Conservation (phyloP, 306 rosid genomes). For the Chamaecrista fasciculata region DNA sequence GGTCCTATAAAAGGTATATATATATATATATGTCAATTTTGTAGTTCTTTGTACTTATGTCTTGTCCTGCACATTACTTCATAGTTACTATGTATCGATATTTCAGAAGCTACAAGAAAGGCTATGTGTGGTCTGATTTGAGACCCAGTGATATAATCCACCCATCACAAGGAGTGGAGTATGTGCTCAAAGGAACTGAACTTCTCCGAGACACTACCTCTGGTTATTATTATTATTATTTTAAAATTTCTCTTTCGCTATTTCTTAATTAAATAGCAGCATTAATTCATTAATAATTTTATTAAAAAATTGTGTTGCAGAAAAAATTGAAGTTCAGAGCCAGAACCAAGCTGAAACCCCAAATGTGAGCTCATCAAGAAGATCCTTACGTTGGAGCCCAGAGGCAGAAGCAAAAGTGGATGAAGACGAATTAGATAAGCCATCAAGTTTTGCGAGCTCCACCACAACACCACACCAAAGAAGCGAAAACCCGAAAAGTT, state of each 20-base stretch:
- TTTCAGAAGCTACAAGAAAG: slow-evolving; percentile 71
- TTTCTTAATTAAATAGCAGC: too few relatives aligned
- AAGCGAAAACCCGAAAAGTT: too few relatives aligned
- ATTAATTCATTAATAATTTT: too few relatives aligned
- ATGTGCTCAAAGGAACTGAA: slow-evolving; percentile 83
- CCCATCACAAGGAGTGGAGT: slow-evolving; percentile 83
- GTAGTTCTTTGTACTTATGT: neutral
- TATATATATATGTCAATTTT: too few relatives aligned
- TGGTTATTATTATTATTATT: slow-evolving; percentile 26
- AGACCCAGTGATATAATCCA: slow-evolving; percentile 56
- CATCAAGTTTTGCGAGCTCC: too few relatives aligned
- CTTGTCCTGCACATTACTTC: neutral
- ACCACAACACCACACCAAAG: too few relatives aligned
- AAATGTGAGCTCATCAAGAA: slow-evolving; percentile 32
- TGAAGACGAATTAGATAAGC: too few relatives aligned
- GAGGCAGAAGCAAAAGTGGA: too few relatives aligned
- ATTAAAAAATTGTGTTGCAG: slow-evolving; percentile 37
- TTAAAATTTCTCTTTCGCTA: neutral
- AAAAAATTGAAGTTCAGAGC: slow-evolving; percentile 60
- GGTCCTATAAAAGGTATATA: slow-evolving; percentile 84
- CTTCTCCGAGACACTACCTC: slow-evolving; percentile 55
- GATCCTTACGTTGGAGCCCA: too few relatives aligned
- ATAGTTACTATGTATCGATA: too few relatives aligned
- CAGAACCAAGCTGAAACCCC: slow-evolving; percentile 38
- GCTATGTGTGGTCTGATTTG: slow-evolving; percentile 88